Base-by-base conservation (phyloP, 768 basidiomycete species). In the Tylopilus balloui region DNA sequence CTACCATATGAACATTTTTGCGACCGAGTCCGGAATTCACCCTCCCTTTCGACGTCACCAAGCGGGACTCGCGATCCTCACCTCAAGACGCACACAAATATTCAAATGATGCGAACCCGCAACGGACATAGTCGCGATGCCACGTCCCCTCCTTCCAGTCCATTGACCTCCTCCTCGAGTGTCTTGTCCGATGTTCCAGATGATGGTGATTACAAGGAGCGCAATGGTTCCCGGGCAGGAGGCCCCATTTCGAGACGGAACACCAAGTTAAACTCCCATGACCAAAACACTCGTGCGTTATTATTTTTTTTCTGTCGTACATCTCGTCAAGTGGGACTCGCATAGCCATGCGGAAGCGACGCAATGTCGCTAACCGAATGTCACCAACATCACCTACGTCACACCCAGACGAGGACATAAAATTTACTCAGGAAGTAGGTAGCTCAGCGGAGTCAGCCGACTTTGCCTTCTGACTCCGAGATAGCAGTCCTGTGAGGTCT, bases 1-100 rank as follows among this genome's bases (percentile, higher is more conserved):
- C 78, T 92, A 37, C 96, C 96, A n/a, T 99, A 92, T 61, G 95
- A 98, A 61, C 81, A 89, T 60, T 97, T 92, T 66, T 85, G 83
- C 49, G 80, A 85, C 41, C 79, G 83, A 42, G 88, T 84, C 38
- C 79, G 81, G 51, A 84, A 80, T 59, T 83, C 83, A 25, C 80
- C 85, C 19, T 62, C 67, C 12, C 54, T 76, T 45, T 73, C 76
- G 14, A 65, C 69, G 32, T 61, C 63, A 38, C 64, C 64, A 13
- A 45, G 55, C 42, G 69, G 74, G 49, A 72, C 72, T 48, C 73
- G 77, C 9, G 69, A 74, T 48, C 65, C 78, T 54, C 78, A 77
- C 38, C 68, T 79, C 47, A 84, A 78, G 68, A 83, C 77, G 28
- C 79, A 80, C 59, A 60, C 61, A 17, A 77, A 78, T 53, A 76